phyloP scores from a whole-genome alignment of 2,329 filamentous ascomycete species.

The Alternaria rosae region DNA sequence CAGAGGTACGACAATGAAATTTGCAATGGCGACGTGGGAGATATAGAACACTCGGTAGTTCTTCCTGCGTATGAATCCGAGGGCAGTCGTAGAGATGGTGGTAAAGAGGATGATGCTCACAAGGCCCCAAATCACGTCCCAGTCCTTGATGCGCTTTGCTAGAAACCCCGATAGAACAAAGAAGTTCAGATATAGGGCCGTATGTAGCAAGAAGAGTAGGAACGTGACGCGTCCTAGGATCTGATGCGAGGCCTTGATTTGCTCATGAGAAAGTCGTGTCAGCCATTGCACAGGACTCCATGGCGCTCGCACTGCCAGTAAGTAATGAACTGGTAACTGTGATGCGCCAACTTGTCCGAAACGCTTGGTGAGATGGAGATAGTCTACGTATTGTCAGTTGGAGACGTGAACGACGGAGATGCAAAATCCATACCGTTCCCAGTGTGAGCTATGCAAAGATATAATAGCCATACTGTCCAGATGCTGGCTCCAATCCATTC shows the following conservation, averaged over 20 bases:
- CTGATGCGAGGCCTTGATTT: constrained; percentile 65
- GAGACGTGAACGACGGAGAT: neutral
- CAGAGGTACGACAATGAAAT: constrained; percentile 57
- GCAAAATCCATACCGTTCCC: constrained; percentile 59
- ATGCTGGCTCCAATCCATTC: constrained; percentile 57
- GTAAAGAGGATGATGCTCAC: constrained; percentile 56
- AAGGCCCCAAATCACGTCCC: constrained; percentile 66
- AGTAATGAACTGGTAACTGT: constrained; percentile 65
- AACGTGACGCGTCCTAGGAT: constrained; percentile 64
- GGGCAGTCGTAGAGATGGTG: constrained; percentile 58
- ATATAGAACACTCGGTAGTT: constrained; percentile 64
- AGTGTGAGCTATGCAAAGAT: constrained; percentile 59
- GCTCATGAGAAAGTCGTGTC: constrained; percentile 62
- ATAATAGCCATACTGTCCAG: constrained; percentile 63
- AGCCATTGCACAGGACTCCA: constrained; percentile 61
- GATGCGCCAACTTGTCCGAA: constrained; percentile 67
- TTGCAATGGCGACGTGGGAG: constrained; percentile 62
- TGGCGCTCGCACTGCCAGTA: constrained; percentile 61
- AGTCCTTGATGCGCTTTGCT: constrained; percentile 61
- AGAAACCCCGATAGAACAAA: constrained; percentile 62
- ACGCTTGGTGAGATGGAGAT: constrained; percentile 69
- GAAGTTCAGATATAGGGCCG: constrained; percentile 64
- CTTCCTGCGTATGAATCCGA: constrained; percentile 55
- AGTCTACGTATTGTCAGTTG: constrained; percentile 55
- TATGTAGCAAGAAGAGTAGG: constrained; percentile 61